Conservation (phyloP, 495 filamentous ascomycete species). For the Chlorociboria aeruginascens region DNA sequence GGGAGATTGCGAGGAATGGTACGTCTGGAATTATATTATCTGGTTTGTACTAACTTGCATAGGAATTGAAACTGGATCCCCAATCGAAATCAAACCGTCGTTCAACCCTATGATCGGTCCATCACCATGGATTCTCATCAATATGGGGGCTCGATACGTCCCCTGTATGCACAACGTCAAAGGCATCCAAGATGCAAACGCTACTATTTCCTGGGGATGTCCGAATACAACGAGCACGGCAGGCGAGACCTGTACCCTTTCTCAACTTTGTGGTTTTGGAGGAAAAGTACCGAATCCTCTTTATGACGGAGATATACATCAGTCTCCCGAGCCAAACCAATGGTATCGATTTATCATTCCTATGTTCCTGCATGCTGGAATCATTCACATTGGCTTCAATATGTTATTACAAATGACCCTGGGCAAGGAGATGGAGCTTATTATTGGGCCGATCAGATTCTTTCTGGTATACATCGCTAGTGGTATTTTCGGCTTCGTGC, state of each 20-base stretch:
- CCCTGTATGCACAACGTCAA: slow-evolving; percentile 86
- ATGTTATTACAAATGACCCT: slow-evolving; percentile 79
- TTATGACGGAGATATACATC: slow-evolving; percentile 40
- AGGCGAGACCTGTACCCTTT: slow-evolving; percentile 53
- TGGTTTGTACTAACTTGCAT: slow-evolving; percentile 26
- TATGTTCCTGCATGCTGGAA: slow-evolving; percentile 87
- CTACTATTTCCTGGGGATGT: slow-evolving; percentile 52
- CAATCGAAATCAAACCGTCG: slow-evolving; percentile 72
- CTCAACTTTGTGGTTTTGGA: slow-evolving; percentile 54
- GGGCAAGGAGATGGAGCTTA: slow-evolving; percentile 79
- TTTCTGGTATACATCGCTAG: slow-evolving; percentile 76
- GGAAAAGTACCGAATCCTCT: slow-evolving; percentile 34
- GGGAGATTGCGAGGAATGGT: slow-evolving; percentile 75
- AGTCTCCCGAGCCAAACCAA: slow-evolving; percentile 59
- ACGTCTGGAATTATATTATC: slow-evolving; percentile 20
- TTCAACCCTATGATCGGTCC: slow-evolving; percentile 98
- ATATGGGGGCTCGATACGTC: slow-evolving; percentile 87
- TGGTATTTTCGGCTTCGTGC: slow-evolving; percentile 92
- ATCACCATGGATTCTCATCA: slow-evolving; percentile 79
- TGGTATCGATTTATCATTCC: slow-evolving; percentile 95
- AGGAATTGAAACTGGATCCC: slow-evolving; percentile 53
- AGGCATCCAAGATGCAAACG: slow-evolving; percentile 46
- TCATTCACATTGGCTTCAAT: slow-evolving; percentile 94
- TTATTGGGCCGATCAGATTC: slow-evolving; percentile 78
- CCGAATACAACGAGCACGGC: slow-evolving; percentile 57